phyloP scores from a whole-genome alignment of 306 rosid species.

The Sophora flavescens region DNA sequence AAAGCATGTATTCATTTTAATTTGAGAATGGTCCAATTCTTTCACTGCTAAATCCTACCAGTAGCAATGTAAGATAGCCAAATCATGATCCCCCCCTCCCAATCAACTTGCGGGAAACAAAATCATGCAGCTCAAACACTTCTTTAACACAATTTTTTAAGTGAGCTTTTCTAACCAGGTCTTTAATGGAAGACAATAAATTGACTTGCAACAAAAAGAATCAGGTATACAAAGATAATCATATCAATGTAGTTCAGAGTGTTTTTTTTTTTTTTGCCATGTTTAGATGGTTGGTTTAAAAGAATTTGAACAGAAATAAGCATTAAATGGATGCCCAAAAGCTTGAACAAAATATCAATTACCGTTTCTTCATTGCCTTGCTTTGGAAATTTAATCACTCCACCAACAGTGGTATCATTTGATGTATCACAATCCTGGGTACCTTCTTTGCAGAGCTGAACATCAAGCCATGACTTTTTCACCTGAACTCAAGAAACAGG shows the following conservation, averaged over 20 bases:
- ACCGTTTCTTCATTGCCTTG: constrained; percentile 88
- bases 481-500: constrained; percentile 62
- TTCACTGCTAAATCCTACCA: background rate
- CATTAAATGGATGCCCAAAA: background rate
- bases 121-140: background rate
- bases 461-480: constrained; percentile 88
- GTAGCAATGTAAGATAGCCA: background rate
- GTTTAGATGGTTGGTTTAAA: background rate
- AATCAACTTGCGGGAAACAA: background rate
- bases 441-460: constrained; percentile 86
- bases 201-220: background rate
- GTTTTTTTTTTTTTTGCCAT: background rate
- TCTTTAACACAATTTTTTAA: background rate
- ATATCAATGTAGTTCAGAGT: constrained; percentile 26
- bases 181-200: constrained; percentile 1
- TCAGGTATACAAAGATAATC: background rate
- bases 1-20: background rate
- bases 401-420: constrained; percentile 57
- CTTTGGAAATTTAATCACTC: constrained; percentile 79
- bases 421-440: constrained; percentile 62
- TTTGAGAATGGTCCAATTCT: background rate
- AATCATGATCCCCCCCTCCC: background rate
- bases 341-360: constrained; percentile 37
- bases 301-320: constrained; percentile 28
- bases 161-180: constrained; percentile 13